Evolutionary conservation across 1,284 basidiomycete species (phyloP), one percentile per base, ranked within the genome.

Genomic region (Tilletiaria anomala): DNA sequence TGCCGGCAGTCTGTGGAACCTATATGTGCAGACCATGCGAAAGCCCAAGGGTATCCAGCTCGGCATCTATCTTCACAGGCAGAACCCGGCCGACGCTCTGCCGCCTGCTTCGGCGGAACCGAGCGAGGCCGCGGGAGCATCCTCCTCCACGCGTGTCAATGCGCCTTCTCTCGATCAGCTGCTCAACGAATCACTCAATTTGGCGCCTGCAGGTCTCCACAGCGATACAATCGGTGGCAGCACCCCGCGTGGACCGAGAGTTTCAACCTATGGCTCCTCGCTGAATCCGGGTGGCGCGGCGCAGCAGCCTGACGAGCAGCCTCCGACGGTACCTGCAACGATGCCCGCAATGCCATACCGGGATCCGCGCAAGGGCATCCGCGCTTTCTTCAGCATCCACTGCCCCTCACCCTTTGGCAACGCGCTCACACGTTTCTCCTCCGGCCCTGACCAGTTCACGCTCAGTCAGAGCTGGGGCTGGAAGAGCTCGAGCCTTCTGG

Each of bases 31-130:
- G 61, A 76, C 85, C 37, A 76, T 81, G 33, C 74, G 77, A 47
- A 80, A 80, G 70, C 81, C 78, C 55, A 73, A 72, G 44, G 71
- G 71, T 24, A 75, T 76, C 1, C 86, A 93, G 63, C 73, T 93
- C 0, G 87, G 88, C 1, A 78, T 93, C 37, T 94, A 93, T 58
- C 73, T 94, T 2, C 85, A 89, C 61, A 75, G 87, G 8, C 85
- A 89, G 67, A 81, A 78, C 23, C 76, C 72, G 45, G 73, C 80
- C 32, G 83, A 82, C 48, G n/a, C 10, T 29, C 8, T 29, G 10
- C 26, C 26, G 26, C 26, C 26, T 8, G 26, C 26, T 8, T 29
- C 26, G 8, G 26, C 26, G 26, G 10, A 8, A n/a, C 26, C 26
- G 10, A n/a, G n/a, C 10, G 10, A 29, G 26, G 26, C 10, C 26